Evolutionary conservation across 768 basidiomycete genomes (phyloP), one percentile per base, ranked within the genome.

Genomic region (Lactifluus rugatus): DNA sequence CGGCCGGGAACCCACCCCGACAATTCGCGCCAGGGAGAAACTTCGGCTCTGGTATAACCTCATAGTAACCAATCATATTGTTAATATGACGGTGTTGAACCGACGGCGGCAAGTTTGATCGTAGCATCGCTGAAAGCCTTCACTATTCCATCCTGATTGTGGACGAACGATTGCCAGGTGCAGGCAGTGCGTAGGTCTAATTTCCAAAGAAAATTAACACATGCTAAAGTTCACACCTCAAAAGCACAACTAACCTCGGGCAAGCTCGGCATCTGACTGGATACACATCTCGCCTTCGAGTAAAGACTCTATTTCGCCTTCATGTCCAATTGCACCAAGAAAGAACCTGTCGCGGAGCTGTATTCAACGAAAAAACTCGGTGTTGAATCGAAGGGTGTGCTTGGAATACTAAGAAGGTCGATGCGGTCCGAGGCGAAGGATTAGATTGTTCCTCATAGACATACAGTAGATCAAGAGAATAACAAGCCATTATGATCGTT

Each of bases 101-200:
- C 78, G 39, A 78, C 56, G 17, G 75, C 58, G 8, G 74, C 72
- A 26, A 78, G 61, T 65, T 78, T 79, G 34, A 68, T 65, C 74
- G 78, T 75, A 16, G 73, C 76, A 16, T 68, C 68, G n/a, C 67
- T 70, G 70, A 77, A 77, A 2, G 64, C 67, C 3, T 37, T 37
- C 26, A 46, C 50, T 65, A 66, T 65, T 42, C 58, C 45, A 39
- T 46, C 61, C 54, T 64, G 63, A 49, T 68, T 52, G 55, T 64
- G 62, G 31, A 72, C 74, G 58, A 74, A 71, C 2, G 70, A 68
- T 66, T 79, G 78, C 78, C 78, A 80, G 44, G 64, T 62, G 69
- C 78, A 79, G 14, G 75, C 71, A 21, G 78, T 81, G 44, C 74
- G 68, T 4, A 71, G 59, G 66, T 79, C 75, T 69, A 61, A 32